A percentile compares a stretch with the other conserved stretches of the same genome.
These are phyloP conservation scores for Claviceps sorghi DNA, from an alignment of 2,329 filamentous ascomycete genomes.

Conservation along the genomic window DNA sequence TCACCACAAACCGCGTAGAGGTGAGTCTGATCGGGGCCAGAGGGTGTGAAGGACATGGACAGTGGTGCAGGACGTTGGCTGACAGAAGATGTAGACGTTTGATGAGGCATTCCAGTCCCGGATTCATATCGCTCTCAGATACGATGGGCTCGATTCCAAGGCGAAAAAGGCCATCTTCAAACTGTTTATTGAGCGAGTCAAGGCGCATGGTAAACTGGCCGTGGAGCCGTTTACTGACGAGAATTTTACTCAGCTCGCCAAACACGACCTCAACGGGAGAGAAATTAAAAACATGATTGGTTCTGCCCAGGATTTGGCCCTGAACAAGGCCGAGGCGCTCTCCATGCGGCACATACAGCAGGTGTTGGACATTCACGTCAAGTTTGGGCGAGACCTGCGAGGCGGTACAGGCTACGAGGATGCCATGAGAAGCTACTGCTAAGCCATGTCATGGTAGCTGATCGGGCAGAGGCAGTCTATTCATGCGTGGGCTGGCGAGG, in stretches of 20 bases:
- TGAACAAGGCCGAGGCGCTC: constrained; percentile 57
- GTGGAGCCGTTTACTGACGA: constrained; percentile 48
- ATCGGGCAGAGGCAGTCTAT: background rate
- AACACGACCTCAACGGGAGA: constrained; percentile 46
- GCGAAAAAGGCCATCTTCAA: constrained; percentile 71
- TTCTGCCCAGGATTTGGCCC: constrained; percentile 67
- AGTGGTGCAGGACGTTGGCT: background rate
- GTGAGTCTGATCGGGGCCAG: constrained; percentile 16
- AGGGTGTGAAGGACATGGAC: background rate
- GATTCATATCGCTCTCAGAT: constrained; percentile 73
- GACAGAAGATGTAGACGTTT: constrained; percentile 43
- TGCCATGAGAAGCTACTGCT: constrained; percentile 70
- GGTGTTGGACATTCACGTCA: constrained; percentile 71
- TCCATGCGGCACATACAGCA: constrained; percentile 67
- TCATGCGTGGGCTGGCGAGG: no score
- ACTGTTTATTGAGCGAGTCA: constrained; percentile 65
- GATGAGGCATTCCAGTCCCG: constrained; percentile 82
- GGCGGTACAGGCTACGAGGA: constrained; percentile 69
- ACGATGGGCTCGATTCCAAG: constrained; percentile 56
- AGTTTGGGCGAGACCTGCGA: constrained; percentile 70
- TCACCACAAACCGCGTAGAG: constrained; percentile 78
- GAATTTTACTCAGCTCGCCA: constrained; percentile 52
- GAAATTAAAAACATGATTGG: constrained; percentile 83
- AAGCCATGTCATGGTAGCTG: constrained; percentile 3
- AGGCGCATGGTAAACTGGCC: constrained; percentile 45